Evolutionary conservation across 176 grass and related monocot species (phyloP).

Genomic region (Zea luxurians): DNA sequence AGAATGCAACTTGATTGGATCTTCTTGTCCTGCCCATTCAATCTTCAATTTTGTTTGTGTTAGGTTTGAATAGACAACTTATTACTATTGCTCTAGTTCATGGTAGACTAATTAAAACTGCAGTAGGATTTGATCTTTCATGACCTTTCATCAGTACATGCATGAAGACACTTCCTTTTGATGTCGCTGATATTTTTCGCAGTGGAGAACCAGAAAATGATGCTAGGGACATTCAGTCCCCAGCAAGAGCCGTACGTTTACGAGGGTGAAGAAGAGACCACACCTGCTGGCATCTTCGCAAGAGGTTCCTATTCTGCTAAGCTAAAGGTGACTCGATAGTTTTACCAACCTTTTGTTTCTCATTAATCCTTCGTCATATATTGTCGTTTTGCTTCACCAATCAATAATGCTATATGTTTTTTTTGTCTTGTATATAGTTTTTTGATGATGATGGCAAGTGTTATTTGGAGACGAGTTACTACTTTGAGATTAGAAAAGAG

Average conservation of each 20-base stretch:
- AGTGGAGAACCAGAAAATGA: constrained; percentile 88
- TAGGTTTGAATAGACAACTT: too few relatives aligned
- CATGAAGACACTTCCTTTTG: background rate
- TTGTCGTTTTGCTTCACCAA: background rate
- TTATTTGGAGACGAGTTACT: constrained; percentile 88
- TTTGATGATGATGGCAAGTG: constrained; percentile 82
- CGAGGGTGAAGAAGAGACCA: constrained; percentile 82
- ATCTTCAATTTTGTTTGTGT: background rate
- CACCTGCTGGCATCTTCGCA: constrained; percentile 76
- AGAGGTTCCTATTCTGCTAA: constrained; percentile 81
- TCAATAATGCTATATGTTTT: background rate
- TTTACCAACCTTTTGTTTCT: background rate
- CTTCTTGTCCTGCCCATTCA: background rate
- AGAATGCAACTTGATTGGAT: background rate
- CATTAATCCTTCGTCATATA: background rate
- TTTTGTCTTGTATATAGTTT: constrained; percentile 46
- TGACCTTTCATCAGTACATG: too few relatives aligned
- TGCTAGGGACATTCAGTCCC: constrained; percentile 93
- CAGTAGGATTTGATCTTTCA: too few relatives aligned
- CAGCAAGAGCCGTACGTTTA: constrained; percentile 73
- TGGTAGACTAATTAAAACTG: too few relatives aligned
- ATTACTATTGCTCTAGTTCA: too few relatives aligned
- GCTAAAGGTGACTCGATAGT: constrained; percentile 49
- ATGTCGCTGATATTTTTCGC: background rate
- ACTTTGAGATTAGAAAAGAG: constrained; percentile 90